A percentile compares a stretch with the other conserved stretches of the same genome.
Evolutionary conservation across 75 land plant genomes (phyloP).

Genomic region (Larix kaempferi): DNA sequence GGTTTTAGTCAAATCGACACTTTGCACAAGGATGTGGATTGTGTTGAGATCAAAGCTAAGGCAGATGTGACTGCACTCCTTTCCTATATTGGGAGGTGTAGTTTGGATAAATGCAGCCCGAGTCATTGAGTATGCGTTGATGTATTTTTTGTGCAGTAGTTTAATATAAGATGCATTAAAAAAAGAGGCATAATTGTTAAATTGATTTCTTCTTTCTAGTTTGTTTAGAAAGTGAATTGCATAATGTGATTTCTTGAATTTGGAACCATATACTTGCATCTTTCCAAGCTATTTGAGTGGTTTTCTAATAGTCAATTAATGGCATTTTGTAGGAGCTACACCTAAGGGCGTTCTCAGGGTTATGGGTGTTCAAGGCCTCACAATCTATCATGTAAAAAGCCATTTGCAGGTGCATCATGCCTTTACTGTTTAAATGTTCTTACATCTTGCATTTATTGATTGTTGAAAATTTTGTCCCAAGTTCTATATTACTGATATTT

Average conservation of each 20-base stretch:
- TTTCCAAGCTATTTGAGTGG: not conserved
- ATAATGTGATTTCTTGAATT: not conserved
- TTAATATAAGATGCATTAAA: too few relatives aligned
- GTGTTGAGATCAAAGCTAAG: too few relatives aligned
- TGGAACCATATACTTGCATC: not conserved
- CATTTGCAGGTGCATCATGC: conserved; percentile 21
- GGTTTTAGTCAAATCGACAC: too few relatives aligned
- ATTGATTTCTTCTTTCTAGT: not conserved
- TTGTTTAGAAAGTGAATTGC: not conserved
- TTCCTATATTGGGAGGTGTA: too few relatives aligned
- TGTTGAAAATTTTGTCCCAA: not conserved
- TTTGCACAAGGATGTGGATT: too few relatives aligned
- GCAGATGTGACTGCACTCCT: too few relatives aligned
- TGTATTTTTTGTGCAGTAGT: too few relatives aligned
- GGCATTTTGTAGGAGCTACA: conserved; percentile 18
- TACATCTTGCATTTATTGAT: not conserved
- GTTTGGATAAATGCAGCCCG: too few relatives aligned
- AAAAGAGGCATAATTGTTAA: too few relatives aligned
- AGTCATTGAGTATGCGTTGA: too few relatives aligned
- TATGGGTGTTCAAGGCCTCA: conserved; percentile 31
- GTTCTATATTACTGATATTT: not conserved
- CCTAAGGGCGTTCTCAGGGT: conserved; percentile 30
- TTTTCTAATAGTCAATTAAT: not conserved
- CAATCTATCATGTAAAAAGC: conserved; percentile 18
- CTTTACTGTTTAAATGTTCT: conserved; percentile 1